Conservation (phyloP, 768 basidiomycete species). For the Cystofilobasidium capitatum region DNA sequence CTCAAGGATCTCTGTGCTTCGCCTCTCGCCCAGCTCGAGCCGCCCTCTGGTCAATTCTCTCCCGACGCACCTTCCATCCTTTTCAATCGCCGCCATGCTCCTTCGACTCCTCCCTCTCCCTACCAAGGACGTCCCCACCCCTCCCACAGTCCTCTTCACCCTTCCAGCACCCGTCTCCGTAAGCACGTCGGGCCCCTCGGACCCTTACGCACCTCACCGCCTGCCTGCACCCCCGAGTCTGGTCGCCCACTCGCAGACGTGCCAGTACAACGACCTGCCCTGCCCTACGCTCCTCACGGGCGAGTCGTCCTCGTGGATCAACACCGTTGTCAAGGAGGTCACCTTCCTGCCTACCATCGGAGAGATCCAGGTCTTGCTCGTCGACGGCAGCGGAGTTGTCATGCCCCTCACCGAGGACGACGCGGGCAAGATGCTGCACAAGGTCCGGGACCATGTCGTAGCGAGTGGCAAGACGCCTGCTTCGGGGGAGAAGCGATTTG, state of each 20-base stretch:
- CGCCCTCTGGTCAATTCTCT: too few relatives aligned
- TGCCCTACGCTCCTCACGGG: conserved; percentile 38
- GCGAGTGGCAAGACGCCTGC: conserved; percentile 10
- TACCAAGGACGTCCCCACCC: conserved; percentile 32
- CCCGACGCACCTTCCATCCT: background rate
- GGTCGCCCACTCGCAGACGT: conserved; percentile 35
- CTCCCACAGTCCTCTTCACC: conserved; percentile 42
- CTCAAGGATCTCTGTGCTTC: too few relatives aligned
- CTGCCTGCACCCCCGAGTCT: conserved; percentile 38
- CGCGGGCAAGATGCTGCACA: conserved; percentile 3
- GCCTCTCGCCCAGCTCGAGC: too few relatives aligned
- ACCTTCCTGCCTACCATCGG: conserved; percentile 36
- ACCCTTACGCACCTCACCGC: conserved; percentile 29
- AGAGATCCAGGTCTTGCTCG: conserved; percentile 33
- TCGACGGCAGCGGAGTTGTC: conserved; percentile 32
- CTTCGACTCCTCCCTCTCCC: conserved; percentile 38
- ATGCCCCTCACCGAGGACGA: conserved; percentile 29
- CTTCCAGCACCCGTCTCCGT: conserved; percentile 31
- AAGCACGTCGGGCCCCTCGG: background rate
- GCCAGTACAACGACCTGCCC: conserved; percentile 36
- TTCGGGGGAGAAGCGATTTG: background rate
- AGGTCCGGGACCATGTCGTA: conserved; percentile 23
- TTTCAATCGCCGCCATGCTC: conserved; percentile 32
- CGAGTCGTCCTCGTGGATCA: conserved; percentile 40
- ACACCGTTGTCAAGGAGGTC: conserved; percentile 39